Percentiles rank a stretch among this genome's conserved stretches.
Conservation (phyloP, 1,284 basidiomycete species). For the Inonotus obliquus region DNA sequence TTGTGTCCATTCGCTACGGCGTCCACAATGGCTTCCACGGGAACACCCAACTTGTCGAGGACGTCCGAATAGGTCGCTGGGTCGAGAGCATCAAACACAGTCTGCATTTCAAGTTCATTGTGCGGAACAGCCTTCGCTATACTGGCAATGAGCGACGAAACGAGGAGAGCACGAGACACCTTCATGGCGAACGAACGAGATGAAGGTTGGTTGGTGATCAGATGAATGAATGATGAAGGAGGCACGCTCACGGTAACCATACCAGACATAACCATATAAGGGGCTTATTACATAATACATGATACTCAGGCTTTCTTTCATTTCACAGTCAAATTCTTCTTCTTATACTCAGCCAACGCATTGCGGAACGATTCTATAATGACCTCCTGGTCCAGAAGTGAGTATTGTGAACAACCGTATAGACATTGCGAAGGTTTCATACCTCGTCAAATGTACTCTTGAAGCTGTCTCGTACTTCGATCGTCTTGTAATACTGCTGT, state of each 20-base stretch:
- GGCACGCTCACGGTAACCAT: background rate
- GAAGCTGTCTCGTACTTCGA: slow-evolving; percentile 44
- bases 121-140: background rate
- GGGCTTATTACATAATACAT: background rate
- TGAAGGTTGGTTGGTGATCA: no score
- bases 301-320: no score
- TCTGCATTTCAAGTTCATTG: slow-evolving; percentile 10
- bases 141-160: slow-evolving; percentile 2
- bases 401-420: no score
- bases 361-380: no score
- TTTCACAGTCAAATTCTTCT: no score
- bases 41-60: background rate
- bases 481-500: slow-evolving; percentile 35
- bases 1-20: background rate
- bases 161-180: slow-evolving; percentile 4
- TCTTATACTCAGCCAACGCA: no score
- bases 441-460: slow-evolving; percentile 43
- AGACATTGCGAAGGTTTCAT: background rate
- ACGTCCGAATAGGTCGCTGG: background rate
- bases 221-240: no score
- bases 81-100: slow-evolving; percentile 6
- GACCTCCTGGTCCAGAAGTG: no score
- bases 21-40: slow-evolving; percentile 3
- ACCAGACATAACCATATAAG: background rate
- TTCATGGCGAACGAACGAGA: slow-evolving; percentile 1